Evolutionary conservation across 441 rosid genomes (phyloP).

Genomic region (Croton laevigatus): DNA sequence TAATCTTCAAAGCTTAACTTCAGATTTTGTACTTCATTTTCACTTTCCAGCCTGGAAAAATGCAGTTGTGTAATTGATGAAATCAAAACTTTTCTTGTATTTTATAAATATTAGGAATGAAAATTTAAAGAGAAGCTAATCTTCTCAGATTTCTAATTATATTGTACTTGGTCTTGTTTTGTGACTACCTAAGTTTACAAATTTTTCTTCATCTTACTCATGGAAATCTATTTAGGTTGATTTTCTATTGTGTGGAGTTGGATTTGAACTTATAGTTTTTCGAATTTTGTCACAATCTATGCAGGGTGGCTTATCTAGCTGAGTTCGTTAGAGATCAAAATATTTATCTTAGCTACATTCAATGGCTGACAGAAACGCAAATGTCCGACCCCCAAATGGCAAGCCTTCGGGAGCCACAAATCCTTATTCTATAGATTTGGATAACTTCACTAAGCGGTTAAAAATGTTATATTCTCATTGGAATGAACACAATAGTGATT

Average conservation of each 20-base stretch:
- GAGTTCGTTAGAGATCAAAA: slow-evolving; percentile 13
- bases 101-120: not conserved
- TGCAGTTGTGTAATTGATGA: not conserved
- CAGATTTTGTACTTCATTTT: not conserved
- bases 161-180: not conserved
- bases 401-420: slow-evolving; percentile 42
- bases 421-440: slow-evolving; percentile 56
- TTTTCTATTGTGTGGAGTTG: slow-evolving; percentile 4
- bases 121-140: no score
- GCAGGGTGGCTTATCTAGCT: slow-evolving; percentile 5
- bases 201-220: not conserved
- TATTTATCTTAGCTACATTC: slow-evolving; percentile 10
- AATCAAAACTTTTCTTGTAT: not conserved
- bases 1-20: not conserved
- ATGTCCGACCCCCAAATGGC: slow-evolving; percentile 40
- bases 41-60: not conserved
- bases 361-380: slow-evolving; percentile 50
- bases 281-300: slow-evolving; percentile 18
- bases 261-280: slow-evolving; percentile 15
- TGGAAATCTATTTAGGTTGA: slow-evolving; percentile 1
- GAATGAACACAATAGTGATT: slow-evolving; percentile 42
- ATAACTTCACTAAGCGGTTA: slow-evolving; percentile 58
- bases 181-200: not conserved
- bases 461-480: slow-evolving; percentile 63
- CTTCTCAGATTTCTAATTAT: not conserved